phyloP scores from a whole-genome alignment of 305 asterid species.

The Rubia occidens region DNA sequence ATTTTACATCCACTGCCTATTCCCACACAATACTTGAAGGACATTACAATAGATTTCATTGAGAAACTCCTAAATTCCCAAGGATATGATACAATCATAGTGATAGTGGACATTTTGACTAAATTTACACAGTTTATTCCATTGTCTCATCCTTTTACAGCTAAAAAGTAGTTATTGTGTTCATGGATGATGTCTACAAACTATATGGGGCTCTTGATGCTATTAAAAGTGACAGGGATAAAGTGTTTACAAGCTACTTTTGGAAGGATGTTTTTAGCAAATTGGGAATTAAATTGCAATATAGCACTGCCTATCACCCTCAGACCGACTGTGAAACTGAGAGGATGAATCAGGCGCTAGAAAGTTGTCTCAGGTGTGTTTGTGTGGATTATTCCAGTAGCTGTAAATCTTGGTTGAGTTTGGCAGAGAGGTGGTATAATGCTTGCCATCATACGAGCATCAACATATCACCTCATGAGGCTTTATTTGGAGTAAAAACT shows the following conservation, averaged over 20 bases:
- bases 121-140: conserved; percentile 2
- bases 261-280: not conserved
- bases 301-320: not conserved
- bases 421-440: too few relatives aligned
- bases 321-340: not conserved
- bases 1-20: not conserved
- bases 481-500: not conserved
- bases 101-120: not conserved
- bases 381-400: too few relatives aligned
- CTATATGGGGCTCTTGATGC: not conserved
- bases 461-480: not conserved
- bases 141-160: not conserved
- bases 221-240: not conserved
- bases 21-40: not conserved
- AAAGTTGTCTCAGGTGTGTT: too few relatives aligned
- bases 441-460: too few relatives aligned
- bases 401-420: too few relatives aligned
- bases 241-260: not conserved
- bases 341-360: too few relatives aligned
- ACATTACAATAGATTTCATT: not conserved
- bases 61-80: not conserved
- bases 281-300: not conserved
- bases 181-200: not conserved
- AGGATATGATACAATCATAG: not conserved
- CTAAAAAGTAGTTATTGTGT: not conserved